Base-by-base conservation (phyloP, 345 rosid species). In the Cochlearia excelsa region DNA sequence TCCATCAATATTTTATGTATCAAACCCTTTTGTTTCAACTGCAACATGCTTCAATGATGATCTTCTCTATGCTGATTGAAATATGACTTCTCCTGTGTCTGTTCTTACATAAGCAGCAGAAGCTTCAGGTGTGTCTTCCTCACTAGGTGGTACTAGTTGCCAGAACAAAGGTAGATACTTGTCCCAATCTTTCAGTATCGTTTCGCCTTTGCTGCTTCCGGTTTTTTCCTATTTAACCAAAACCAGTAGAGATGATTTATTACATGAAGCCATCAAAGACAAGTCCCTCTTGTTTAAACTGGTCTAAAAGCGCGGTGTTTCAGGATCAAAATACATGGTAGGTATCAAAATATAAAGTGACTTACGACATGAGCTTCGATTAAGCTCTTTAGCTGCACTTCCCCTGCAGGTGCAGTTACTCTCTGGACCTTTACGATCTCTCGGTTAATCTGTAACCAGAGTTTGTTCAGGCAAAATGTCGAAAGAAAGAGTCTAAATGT, bases 121-220 rank as follows among this genome's bases (percentile, higher is more conserved):
- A 61, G 97, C 99, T 81, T 93, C 99, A 0, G 97, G 99, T 39
- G 95, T 89, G 81, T 93, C 99, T 77, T 93, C 99, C 76, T 93
- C 99, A 7, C 97, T 89, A n/a, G 99, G 99, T 16, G 99, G 99
- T 69, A 93, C 99, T 26, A 93, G 67, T 77, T 93, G 97, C 99
- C 99, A 82, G 75, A 93, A 89, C 51, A 82, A 85, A 29, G 95
- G 73, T 38, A 93, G 76, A 73, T 80, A 85, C 47, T 58, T 75
- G 34, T 93, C 97, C 99, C 99, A 89, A 4, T 87, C 95, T 47
- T 77, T 62, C 40, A 93, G 86, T 61, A 93, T 82, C 38, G 73
- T 63, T 1, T 76, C 73, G 0, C 99, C 97, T 80, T 85, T 89
- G 78, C 74, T 46, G 76, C 97, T 93, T 55, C 97, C 95, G 4